Base-by-base conservation (phyloP, 2,329 filamentous ascomycete species). In the Monilinia vaccinii-corymbosi region DNA sequence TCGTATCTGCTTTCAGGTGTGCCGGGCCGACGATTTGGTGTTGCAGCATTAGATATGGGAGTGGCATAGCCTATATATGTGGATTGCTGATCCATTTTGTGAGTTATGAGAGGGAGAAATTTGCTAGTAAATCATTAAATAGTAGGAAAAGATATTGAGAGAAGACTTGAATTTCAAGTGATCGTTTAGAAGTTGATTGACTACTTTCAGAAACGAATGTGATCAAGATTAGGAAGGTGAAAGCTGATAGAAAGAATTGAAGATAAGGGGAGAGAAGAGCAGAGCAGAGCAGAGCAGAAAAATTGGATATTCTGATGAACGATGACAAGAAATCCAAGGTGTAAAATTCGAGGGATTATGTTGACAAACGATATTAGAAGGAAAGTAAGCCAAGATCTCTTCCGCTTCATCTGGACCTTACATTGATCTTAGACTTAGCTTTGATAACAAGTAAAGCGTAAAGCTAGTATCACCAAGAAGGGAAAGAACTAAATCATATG, bases 1-100 rank as follows among this genome's bases (percentile, higher is more conserved):
- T 67, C 66, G n/a, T 48, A 64, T 52, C 64, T 68, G 64, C 64
- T 71, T 53, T 74, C 72, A 55, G 74, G 74, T n/a, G 73, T 75
- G 40, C 71, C 70, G 46, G 73, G 67, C 47, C 72, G 67, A 56
- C 70, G 66, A 9, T 46, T 23, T 60, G 72, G 72, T 25, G 73
- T 74, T 50, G 70, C 70, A 50, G 69, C 69, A 50, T 70, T 70
- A 21, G 69, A 71, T 40, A 60, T 62, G 42, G 64, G 58, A 60
- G 47, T 60, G n/a, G 18, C 9, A 23, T 32, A 25, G 3, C 63
- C 63, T 65, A 66, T 63, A 60, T 64, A 64, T 13, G 36, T 36
- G 13, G 34, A 40, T 38, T 53, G 57, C 16, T 40, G 40, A 23
- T 55, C 57, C 57, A 60, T 60, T 8, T 31, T 32, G 25, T 44